Base-by-base conservation (phyloP, 1,139 yeast genomes). In the Protomyces macrosporus region DNA sequence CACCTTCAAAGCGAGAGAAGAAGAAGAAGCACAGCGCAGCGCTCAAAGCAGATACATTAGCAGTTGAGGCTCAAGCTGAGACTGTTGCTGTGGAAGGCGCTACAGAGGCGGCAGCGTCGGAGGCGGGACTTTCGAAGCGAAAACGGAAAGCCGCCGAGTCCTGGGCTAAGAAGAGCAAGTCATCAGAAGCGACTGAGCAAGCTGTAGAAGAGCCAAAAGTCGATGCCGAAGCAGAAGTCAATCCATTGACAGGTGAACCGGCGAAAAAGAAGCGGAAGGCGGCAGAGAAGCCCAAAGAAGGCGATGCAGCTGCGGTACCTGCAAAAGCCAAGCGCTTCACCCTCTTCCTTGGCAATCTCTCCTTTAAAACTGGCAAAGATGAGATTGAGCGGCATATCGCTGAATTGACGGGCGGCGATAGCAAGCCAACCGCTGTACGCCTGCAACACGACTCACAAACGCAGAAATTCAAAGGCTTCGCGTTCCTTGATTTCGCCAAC, bases 311-410 rank as follows among this genome's bases (percentile, higher is more conserved):
- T 83, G 79, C 76, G 76, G 72, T 53, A 68, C 64, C 79, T 67
- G 77, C 82, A 10, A 76, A 75, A 61, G 87, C 87, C 0, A 88
- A 90, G 48, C 77, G 96, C 70, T 90, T 88, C 71, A 82, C 93
- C 62, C 76, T 93, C 52, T 93, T 93, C 75, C 90, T 90, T n/a
- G 98, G 98, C 10, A 90, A 91, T 71, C 78, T 93, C 66, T 96
- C 98, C 1, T 89, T 84, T 74, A 85, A 85, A 67, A 76, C 85
- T 35, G 80, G 84, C 1, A 83, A 82, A 65, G 80, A 81, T 4
- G 90, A 88, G 66, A 75, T 93, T 45, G 76, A 78, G 63, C 76
- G 81, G n/a, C 97, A 91, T 75, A 90, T 93, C 77, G 16, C 12
- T 10, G 83, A 59, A 6, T 61, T 85, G 69, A 82, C 84, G 50